phyloP scores from a whole-genome alignment of 306 rosid species.

The Hippophae tibetana region DNA sequence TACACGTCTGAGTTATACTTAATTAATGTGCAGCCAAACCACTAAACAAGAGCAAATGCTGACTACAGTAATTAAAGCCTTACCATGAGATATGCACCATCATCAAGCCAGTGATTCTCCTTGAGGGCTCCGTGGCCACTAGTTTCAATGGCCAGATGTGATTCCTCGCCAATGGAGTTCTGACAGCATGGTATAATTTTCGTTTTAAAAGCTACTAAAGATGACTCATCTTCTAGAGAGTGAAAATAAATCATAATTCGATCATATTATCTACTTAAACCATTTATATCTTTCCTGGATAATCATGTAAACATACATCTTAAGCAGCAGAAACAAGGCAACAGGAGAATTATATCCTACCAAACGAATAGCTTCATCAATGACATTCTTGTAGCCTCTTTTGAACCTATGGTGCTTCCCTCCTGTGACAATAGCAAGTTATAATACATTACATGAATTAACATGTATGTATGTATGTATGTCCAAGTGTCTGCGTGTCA shows the following conservation, averaged over 20 bases:
- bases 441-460: constrained; percentile 2
- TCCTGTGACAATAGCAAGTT: constrained; percentile 35
- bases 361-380: constrained; percentile 92
- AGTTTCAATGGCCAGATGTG: constrained; percentile 95
- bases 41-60: not conserved
- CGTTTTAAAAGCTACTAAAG: constrained; percentile 15
- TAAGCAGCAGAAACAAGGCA: constrained; percentile 4
- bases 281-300: not conserved
- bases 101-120: constrained; percentile 98
- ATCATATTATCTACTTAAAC: no score
- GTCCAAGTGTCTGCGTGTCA: not conserved
- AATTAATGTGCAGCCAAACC: not conserved
- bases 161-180: constrained; percentile 82
- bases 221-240: not conserved
- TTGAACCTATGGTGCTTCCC: constrained; percentile 94
- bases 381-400: constrained; percentile 97
- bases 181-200: constrained; percentile 28
- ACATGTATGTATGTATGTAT: no score
- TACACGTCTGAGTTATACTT: not conserved
- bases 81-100: constrained; percentile 98
- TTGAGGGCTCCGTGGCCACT: constrained; percentile 99
- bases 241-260: not conserved
- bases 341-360: constrained; percentile 32
- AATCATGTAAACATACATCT: constrained; percentile 1
- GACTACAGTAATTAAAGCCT: constrained; percentile 12